Evolutionary conservation across 2,329 filamentous ascomycete species (phyloP), one percentile per base, ranked within the genome.

Genomic region (Uncinocarpus reesii): DNA sequence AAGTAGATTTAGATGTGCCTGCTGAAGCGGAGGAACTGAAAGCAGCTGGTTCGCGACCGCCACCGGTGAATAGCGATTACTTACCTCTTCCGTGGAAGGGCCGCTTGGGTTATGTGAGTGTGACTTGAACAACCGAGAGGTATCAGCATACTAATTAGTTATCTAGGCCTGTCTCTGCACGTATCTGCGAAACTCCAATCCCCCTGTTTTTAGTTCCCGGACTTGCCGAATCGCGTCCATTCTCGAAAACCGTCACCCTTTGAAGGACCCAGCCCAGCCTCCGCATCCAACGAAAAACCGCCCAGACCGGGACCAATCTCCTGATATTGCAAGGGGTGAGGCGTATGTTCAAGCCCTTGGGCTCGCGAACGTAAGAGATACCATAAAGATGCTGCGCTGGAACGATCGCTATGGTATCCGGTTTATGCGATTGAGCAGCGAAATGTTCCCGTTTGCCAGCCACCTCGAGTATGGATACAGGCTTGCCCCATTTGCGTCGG

Each of bases 391-490:
- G 79, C 60, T 95, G 7, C 77, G 80, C 1, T 96, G 90, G 90
- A 95, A 96, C 60, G 83, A 93, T 55, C 84, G 80, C 56, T 95
- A 90, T 55, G 82, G 83, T 32, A 96, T 96, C 66, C 89, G 81
- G 56, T 95, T 96, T 63, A 79, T 96, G 78, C 79, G 90, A 1
- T 72, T 96, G 16, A 94, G 86, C 56, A 94, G 86, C 47, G 90
- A 95, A 57, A 95, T 95, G 85, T 96, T 96, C 55, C 90, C 90
- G 0, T 95, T 95, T 63, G 90, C 90, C 1, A 93, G 86, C 55
- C 90, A 96, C 59, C 76, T 78, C 20, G 83, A 86, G 53, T 83
- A 94, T 55, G 90, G 89, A 0, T 96, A 96, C 65, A 83, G 79
- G 56, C 73, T 96, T 10, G 81, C 80, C 0, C 83, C 85, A 0